These are phyloP conservation scores for Hemisphaericaspora xylofermentans DNA, from an alignment of 1,139 yeast species.

Conservation along the genomic window DNA sequence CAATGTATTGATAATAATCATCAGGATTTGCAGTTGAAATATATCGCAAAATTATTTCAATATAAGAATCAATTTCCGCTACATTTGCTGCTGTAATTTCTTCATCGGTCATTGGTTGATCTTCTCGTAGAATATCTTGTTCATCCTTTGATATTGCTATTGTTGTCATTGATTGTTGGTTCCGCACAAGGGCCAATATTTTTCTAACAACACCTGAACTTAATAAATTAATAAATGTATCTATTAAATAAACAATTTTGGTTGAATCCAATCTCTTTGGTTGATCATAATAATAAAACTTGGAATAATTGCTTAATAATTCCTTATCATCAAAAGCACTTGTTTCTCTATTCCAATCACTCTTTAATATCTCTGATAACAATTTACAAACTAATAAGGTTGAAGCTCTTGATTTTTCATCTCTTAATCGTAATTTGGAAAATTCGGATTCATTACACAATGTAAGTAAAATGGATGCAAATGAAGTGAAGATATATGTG, in stretches of 20 bases:
- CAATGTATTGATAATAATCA: slow-evolving; percentile 45
- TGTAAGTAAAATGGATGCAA: slow-evolving; percentile 18
- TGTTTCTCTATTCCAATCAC: slow-evolving; percentile 28
- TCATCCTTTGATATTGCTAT: slow-evolving; percentile 10
- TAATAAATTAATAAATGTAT: slow-evolving; percentile 21
- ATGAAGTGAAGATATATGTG: slow-evolving; percentile 16
- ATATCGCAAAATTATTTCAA: slow-evolving; percentile 47
- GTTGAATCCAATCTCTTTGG: slow-evolving; percentile 20
- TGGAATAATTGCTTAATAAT: slow-evolving; percentile 21
- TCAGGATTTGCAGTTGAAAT: slow-evolving; percentile 57
- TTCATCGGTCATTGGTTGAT: slow-evolving; percentile 12
- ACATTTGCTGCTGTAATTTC: slow-evolving; percentile 8
- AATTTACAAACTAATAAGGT: slow-evolving; percentile 35
- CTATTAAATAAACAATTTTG: slow-evolving; percentile 18
- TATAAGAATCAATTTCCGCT: slow-evolving; percentile 41
- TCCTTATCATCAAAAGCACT: slow-evolving; percentile 17
- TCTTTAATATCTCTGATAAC: slow-evolving; percentile 29
- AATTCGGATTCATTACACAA: slow-evolving; percentile 31
- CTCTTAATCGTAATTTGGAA: slow-evolving; percentile 29
- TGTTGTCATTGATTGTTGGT: slow-evolving; percentile 17
- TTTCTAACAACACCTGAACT: slow-evolving; percentile 24
- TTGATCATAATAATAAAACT: slow-evolving; percentile 23
- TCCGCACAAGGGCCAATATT: slow-evolving; percentile 22
- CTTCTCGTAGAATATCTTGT: slow-evolving; percentile 11
- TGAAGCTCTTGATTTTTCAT: slow-evolving; percentile 34